phyloP scores from a whole-genome alignment of 2,329 filamentous ascomycete genomes.

The Alternaria triticina region DNA sequence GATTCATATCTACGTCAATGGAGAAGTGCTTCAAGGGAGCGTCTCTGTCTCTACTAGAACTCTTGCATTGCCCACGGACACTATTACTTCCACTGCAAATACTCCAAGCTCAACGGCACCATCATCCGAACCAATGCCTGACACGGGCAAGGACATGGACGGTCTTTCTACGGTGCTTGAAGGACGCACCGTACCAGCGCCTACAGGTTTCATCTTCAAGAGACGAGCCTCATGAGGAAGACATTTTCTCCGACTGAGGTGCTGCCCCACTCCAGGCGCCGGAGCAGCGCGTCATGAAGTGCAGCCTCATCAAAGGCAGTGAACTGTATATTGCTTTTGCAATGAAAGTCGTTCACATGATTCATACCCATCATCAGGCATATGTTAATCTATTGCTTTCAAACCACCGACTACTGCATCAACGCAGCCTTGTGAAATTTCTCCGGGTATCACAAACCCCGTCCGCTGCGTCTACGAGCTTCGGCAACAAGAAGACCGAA shows the following conservation, averaged over 20 bases:
- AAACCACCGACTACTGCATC: not conserved
- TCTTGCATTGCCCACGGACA: not conserved
- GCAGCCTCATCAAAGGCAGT: conserved; percentile 7
- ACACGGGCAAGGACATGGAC: conserved; percentile 3
- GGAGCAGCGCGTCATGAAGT: conserved; percentile 11
- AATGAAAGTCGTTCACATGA: not conserved
- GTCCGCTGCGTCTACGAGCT: not conserved
- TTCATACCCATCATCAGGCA: not conserved
- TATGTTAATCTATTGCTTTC: not conserved
- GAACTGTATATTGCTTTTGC: not conserved
- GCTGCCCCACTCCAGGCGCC: conserved; percentile 10
- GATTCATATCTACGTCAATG: conserved; percentile 26
- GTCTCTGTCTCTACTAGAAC: not conserved
- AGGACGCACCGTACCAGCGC: not conserved
- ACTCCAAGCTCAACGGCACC: not conserved
- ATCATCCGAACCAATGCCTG: not conserved
- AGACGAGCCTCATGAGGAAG: not conserved
- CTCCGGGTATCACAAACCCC: not conserved
- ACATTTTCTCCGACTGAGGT: not conserved
- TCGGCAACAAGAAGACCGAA: not conserved
- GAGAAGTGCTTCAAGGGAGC: conserved; percentile 5
- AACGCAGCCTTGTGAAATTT: not conserved
- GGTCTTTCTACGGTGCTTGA: not conserved
- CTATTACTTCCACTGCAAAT: not conserved
- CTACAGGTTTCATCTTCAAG: conserved; percentile 9